Percentiles rank a stretch among this genome's conserved stretches.
Evolutionary conservation across 805 yeast species (phyloP).

Genomic region (Candida peoriensis): DNA sequence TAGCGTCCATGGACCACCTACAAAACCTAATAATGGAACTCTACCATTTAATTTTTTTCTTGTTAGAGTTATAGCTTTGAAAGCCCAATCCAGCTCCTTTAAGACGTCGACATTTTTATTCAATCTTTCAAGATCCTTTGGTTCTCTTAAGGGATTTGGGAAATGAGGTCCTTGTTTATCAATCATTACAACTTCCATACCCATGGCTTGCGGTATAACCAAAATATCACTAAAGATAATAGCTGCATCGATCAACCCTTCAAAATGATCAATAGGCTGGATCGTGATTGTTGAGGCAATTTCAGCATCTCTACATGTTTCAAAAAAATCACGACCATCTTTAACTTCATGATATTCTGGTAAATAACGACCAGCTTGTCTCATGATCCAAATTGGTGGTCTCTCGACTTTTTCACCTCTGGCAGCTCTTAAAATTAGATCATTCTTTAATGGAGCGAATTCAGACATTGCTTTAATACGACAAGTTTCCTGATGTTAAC

Average conservation of each 20-base stretch:
- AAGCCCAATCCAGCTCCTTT: slow-evolving; percentile 88
- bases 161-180: slow-evolving; percentile 95
- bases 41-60: slow-evolving; percentile 80
- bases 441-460: slow-evolving; percentile 82
- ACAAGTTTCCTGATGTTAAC: background rate
- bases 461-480: slow-evolving; percentile 22
- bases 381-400: slow-evolving; percentile 98
- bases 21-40: slow-evolving; percentile 91
- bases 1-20: slow-evolving; percentile 98
- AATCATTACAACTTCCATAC: slow-evolving; percentile 88
- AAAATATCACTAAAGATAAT: slow-evolving; percentile 93
- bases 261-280: slow-evolving; percentile 88
- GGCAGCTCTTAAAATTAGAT: slow-evolving; percentile 88
- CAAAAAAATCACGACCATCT: slow-evolving; percentile 83
- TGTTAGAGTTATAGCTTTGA: slow-evolving; percentile 88
- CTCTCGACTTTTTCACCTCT: slow-evolving; percentile 84
- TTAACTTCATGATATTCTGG: slow-evolving; percentile 92
- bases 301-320: slow-evolving; percentile 92
- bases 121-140: slow-evolving; percentile 58
- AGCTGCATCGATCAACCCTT: slow-evolving; percentile 92
- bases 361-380: slow-evolving; percentile 93
- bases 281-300: slow-evolving; percentile 91
- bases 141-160: slow-evolving; percentile 77
- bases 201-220: slow-evolving; percentile 98
- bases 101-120: slow-evolving; percentile 63